Percentiles rank a stretch among this genome's conserved stretches.
Conservation (phyloP, 2,329 filamentous ascomycete species). For the Ceratocystiopsis brevicomis region DNA sequence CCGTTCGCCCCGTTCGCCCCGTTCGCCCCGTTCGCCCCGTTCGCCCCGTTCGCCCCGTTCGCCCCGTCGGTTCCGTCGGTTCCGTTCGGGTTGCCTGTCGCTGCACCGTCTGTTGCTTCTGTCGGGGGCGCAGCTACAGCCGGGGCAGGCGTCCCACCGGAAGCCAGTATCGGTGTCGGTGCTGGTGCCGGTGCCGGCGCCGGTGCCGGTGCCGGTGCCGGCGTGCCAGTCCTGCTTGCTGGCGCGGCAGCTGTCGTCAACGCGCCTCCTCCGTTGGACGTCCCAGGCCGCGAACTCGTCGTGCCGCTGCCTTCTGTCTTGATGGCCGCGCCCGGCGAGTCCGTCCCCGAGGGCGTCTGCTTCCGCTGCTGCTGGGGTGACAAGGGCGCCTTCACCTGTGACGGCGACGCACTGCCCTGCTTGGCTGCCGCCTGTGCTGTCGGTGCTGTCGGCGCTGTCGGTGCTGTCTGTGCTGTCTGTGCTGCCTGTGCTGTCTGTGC, state of each 20-base stretch:
- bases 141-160: constrained; percentile 1
- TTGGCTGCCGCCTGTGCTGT: constrained; percentile 16
- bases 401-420: constrained; percentile 24
- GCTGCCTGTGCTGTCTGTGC: not conserved
- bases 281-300: constrained; percentile 1
- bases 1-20: constrained; percentile 11
- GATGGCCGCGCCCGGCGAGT: not conserved
- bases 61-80: not conserved
- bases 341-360: constrained; percentile 1
- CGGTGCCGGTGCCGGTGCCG: not conserved
- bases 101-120: not conserved
- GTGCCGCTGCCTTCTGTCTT: constrained; percentile 16
- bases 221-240: too few relatives aligned
- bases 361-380: constrained; percentile 9
- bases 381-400: constrained; percentile 23
- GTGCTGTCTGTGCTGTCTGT: not conserved
- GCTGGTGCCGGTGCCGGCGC: not conserved
- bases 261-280: constrained; percentile 1
- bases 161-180: not conserved
- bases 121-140: not conserved
- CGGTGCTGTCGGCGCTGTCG: not conserved
- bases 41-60: too few relatives aligned
- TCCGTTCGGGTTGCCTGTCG: too few relatives aligned
- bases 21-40: too few relatives aligned
- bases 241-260: not conserved